A percentile compares a stretch with the other conserved stretches of the same genome.
phyloP scores from a whole-genome alignment of 805 yeast genomes.

The Lipomyces yamadae region DNA sequence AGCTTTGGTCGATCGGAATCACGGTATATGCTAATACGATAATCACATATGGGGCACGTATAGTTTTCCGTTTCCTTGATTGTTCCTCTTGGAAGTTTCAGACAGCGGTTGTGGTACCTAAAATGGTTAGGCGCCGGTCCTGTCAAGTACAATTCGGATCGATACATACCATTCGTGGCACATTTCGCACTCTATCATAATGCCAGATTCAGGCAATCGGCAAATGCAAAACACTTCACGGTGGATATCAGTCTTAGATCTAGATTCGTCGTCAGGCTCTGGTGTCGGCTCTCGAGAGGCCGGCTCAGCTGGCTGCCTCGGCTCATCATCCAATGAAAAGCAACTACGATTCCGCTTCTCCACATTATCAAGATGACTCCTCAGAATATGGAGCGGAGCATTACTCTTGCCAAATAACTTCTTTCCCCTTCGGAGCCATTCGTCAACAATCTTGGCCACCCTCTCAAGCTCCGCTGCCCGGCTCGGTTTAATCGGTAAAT shows the following conservation, averaged over 20 bases:
- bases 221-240: conserved; percentile 49
- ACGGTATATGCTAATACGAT: conserved; percentile 43
- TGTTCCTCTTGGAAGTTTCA: conserved; percentile 45
- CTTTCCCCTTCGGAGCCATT: conserved; percentile 49
- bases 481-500: conserved; percentile 34
- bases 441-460: conserved; percentile 44
- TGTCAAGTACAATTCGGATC: background rate
- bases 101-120: conserved; percentile 75
- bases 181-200: conserved; percentile 85
- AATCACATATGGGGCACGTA: conserved; percentile 60
- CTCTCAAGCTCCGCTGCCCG: conserved; percentile 38
- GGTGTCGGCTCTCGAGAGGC: conserved; percentile 56
- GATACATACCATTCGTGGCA: conserved; percentile 81
- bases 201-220: conserved; percentile 73
- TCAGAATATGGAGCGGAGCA: conserved; percentile 45
- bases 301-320: conserved; percentile 13
- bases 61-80: conserved; percentile 50
- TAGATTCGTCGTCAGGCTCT: conserved; percentile 54
- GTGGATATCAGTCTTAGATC: conserved; percentile 4
- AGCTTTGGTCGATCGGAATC: conserved; percentile 47
- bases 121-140: conserved; percentile 5
- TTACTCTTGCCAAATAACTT: conserved; percentile 47
- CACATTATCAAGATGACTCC: conserved; percentile 41
- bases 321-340: conserved; percentile 42
- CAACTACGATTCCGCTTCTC: conserved; percentile 39